These are phyloP conservation scores for Paramecium pentaurelia DNA, from an alignment of 73 alveolate species.

Conservation along the genomic window DNA sequence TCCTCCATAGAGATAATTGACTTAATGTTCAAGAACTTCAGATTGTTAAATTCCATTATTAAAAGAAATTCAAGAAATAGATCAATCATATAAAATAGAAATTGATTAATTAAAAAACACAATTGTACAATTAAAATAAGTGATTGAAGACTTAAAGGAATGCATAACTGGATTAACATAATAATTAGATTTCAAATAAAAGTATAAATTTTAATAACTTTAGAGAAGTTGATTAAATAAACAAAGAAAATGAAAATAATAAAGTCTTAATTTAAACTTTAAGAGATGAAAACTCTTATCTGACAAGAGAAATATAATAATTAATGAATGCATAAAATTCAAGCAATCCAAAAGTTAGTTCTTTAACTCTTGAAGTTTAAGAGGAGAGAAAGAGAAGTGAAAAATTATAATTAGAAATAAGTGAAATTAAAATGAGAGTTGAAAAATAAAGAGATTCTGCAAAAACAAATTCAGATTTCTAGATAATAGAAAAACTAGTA, in stretches of 20 bases:
- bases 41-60: slow-evolving; percentile 17
- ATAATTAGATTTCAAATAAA: background rate
- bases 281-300: slow-evolving; percentile 25
- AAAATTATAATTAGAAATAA: background rate
- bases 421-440: slow-evolving; percentile 18
- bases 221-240: background rate
- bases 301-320: slow-evolving; percentile 7
- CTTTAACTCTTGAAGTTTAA: background rate
- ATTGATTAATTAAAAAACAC: background rate
- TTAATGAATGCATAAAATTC: background rate
- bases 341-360: background rate
- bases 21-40: slow-evolving; percentile 10
- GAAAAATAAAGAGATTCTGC: slow-evolving; percentile 45
- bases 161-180: background rate
- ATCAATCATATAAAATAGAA: slow-evolving; percentile 22
- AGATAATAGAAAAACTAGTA: background rate
- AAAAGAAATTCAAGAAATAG: slow-evolving; percentile 40
- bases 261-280: background rate
- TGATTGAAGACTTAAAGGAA: background rate
- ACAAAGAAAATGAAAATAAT: background rate
- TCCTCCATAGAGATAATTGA: background rate
- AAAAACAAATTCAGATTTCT: background rate
- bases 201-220: background rate
- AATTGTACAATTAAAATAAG: background rate
- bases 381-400: slow-evolving; percentile 31